Conservation (phyloP, 352 stramenopile species). For the Phytophthora tubulina region DNA sequence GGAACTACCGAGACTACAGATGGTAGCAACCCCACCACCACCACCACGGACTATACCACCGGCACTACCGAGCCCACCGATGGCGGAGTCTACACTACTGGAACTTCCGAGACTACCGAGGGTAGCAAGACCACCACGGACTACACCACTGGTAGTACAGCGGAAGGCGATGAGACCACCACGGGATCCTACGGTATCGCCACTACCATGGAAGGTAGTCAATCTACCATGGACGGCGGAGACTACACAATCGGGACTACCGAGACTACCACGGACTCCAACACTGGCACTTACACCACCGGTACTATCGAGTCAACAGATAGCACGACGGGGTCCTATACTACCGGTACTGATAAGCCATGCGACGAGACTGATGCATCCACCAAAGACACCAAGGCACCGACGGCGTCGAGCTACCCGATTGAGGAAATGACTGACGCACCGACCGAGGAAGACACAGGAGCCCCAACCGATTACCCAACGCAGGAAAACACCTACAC, state of each 20-base stretch:
- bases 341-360: neutral
- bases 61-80: too few relatives aligned
- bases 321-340: neutral
- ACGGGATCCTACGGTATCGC: neutral
- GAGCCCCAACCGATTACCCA: neutral
- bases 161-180: neutral
- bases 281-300: neutral
- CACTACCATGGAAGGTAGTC: too few relatives aligned
- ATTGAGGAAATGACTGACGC: neutral
- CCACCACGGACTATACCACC: too few relatives aligned
- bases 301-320: neutral
- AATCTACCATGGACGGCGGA: too few relatives aligned
- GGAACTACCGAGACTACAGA: neutral
- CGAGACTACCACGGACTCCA: neutral
- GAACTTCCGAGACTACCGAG: neutral
- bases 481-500: neutral
- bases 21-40: too few relatives aligned
- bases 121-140: neutral
- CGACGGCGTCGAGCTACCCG: neutral
- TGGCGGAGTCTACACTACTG: too few relatives aligned
- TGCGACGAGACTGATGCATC: too few relatives aligned
- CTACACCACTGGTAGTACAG: neutral
- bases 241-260: too few relatives aligned
- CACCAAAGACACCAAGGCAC: neutral
- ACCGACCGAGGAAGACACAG: neutral